phyloP scores from a whole-genome alignment of 352 stramenopile genomes.

The Aphanomyces astaci region DNA sequence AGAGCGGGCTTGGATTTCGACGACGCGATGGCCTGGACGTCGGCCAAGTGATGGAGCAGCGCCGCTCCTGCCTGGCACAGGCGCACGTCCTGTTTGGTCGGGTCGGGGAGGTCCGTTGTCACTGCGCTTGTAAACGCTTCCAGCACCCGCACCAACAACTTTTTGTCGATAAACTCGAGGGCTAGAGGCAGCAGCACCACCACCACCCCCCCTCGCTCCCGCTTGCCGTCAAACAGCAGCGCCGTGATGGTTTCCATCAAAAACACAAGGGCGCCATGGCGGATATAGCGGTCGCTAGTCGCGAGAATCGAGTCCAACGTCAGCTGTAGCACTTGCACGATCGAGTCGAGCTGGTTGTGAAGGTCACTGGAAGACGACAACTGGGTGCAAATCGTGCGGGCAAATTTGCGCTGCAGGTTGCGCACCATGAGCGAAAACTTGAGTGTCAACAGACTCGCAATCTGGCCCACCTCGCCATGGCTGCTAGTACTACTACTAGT shows the following conservation, averaged over 20 bases:
- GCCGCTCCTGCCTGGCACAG: conserved; percentile 52
- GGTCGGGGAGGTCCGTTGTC: not conserved
- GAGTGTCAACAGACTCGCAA: conserved; percentile 66
- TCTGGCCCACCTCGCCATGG: conserved; percentile 52
- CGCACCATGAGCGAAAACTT: conserved; percentile 69
- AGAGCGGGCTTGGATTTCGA: too few species aligned
- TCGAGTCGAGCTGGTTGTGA: conserved; percentile 38
- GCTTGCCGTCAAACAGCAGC: conserved; percentile 68
- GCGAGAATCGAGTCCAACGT: conserved; percentile 50
- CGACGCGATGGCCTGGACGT: conserved; percentile 58
- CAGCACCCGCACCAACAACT: not conserved
- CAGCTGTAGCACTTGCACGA: conserved; percentile 39
- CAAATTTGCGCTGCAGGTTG: conserved; percentile 50
- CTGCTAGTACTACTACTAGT: too few species aligned
- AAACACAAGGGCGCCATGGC: conserved; percentile 42
- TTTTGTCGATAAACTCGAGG: conserved; percentile 3
- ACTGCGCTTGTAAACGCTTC: not conserved
- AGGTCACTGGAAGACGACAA: conserved; percentile 45
- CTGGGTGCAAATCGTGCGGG: conserved; percentile 64
- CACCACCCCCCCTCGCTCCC: conserved; percentile 72
- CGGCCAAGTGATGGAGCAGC: conserved; percentile 51
- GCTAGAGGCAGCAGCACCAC: conserved; percentile 53
- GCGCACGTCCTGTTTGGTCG: conserved; percentile 4
- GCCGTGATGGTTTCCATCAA: conserved; percentile 68
- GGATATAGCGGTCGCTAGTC: conserved; percentile 1